Conservation (phyloP, 371 early-diverging fungal genomes). For the Mucor velutinosus region DNA sequence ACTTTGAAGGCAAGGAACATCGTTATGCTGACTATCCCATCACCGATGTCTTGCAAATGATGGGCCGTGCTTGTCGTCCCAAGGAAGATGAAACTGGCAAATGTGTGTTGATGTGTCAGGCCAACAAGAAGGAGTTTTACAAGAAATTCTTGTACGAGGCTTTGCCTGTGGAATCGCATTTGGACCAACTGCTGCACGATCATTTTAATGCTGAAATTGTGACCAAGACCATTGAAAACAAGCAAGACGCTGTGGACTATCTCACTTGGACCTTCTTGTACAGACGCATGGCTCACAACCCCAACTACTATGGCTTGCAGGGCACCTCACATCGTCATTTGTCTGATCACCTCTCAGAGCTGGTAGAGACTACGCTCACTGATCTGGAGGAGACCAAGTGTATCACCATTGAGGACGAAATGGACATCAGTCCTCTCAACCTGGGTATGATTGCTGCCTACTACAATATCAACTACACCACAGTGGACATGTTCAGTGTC, state of each 20-base stretch:
- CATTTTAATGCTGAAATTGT: conserved; percentile 96
- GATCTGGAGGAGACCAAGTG: conserved; percentile 89
- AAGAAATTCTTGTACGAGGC: conserved; percentile 96
- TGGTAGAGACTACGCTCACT: conserved; percentile 89
- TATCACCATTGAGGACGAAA: conserved; percentile 83
- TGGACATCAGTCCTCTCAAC: conserved; percentile 85
- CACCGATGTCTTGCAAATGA: conserved; percentile 95
- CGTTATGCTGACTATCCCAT: conserved; percentile 94
- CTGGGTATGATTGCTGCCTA: conserved; percentile 97
- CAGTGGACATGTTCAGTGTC: conserved; percentile 91
- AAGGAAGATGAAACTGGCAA: conserved; percentile 70
- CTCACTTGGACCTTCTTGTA: conserved; percentile 97
- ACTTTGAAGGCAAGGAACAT: conserved; percentile 92
- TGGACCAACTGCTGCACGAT: conserved; percentile 90
- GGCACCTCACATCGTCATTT: conserved; percentile 87
- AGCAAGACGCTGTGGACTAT: conserved; percentile 98
- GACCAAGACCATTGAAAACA: conserved; percentile 91
- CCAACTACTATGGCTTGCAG: conserved; percentile 94
- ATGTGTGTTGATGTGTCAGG: conserved; percentile 92
- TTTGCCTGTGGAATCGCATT: conserved; percentile 91
- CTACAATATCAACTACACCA: conserved; percentile 92
- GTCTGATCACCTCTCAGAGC: conserved; percentile 91
- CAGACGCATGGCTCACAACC: conserved; percentile 93
- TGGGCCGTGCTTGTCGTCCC: conserved; percentile 87
- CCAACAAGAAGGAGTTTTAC: conserved; percentile 93